Evolutionary conservation across 495 filamentous ascomycete species (phyloP).

Genomic region (Annulohypoxylon nitens): DNA sequence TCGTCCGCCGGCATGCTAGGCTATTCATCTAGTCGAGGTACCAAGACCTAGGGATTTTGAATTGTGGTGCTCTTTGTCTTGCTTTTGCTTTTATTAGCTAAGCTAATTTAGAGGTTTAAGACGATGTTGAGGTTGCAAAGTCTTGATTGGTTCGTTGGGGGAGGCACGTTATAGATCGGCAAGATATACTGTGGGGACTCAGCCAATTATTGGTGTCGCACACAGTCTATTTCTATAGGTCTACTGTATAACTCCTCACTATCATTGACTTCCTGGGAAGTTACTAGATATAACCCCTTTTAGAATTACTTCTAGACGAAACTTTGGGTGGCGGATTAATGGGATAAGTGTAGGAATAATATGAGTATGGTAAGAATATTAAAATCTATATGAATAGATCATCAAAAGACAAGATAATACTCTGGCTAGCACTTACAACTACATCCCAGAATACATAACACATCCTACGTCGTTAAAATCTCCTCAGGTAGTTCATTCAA

Average conservation of each 20-base stretch:
- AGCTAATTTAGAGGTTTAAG: constrained; percentile 1
- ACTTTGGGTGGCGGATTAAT: background rate
- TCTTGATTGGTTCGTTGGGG: constrained; percentile 18
- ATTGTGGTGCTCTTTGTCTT: background rate
- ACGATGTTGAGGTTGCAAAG: constrained; percentile 1
- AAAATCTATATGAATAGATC: background rate
- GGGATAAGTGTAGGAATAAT: background rate
- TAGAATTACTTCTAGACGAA: background rate
- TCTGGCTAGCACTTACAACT: background rate
- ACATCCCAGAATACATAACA: background rate
- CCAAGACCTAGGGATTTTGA: background rate
- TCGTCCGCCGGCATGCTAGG: constrained; percentile 47
- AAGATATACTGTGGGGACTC: constrained; percentile 23
- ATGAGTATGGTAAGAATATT: background rate
- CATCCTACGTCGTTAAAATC: background rate
- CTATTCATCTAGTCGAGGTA: constrained; percentile 45
- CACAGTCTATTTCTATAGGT: constrained; percentile 11
- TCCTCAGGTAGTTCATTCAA: background rate
- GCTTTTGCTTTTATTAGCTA: background rate
- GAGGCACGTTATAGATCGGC: background rate
- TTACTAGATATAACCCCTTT: background rate
- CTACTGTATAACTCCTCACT: background rate
- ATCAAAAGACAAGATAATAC: background rate
- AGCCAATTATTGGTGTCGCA: background rate
- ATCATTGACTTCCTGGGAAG: constrained; percentile 13